Base-by-base conservation (phyloP, 2,329 filamentous ascomycete species). In the Fusarium odoratissimum region DNA sequence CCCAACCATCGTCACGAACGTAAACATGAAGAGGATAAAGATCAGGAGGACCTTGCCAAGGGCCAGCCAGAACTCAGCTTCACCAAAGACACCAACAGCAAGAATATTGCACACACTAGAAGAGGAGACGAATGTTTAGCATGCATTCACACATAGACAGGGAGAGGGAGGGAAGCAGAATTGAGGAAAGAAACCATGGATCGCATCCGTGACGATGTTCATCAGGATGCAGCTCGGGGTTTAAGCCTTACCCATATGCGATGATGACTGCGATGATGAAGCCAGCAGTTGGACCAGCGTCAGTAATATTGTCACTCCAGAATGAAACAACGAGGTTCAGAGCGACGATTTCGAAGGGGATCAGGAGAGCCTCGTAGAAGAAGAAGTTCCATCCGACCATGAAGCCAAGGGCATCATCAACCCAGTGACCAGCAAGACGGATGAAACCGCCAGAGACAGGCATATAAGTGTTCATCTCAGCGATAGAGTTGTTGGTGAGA, bases 31-130 rank as follows among this genome's bases (percentile, higher is more conserved):
- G 31, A 75, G 69, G 25, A 75, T 67, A 37, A 75, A 64, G 72
- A 75, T 75, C 55, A 75, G 62, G 4, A 75, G 28, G 33, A 75
- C 41, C 30, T 75, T 75, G 56, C 72, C 72, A 4, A 58, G 56
- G 23, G 72, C 73, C 11, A 74, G 61, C 72, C 72, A 74, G 55
- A 74, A 74, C 56, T 74, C 72, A 57, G 72, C 72, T 73, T 74
- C 72, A 62, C 72, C 72, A 40, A 75, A 75, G 31, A 75, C 45
- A 64, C 72, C 72, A 54, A 75, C 72, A 60, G 72, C 72, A 56
- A 75, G 52, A 19, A 75, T 3, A 74, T 92, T 91, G 33, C 45
- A n/a, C 46, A 75, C 44, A 60, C 70, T 75, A 71, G 56, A 72
- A 61, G 31, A 60, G 33, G 44, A 57, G 51, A 68, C 60, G 51